Conservation (phyloP, 2,329 filamentous ascomycete species). For the Niveomyces coronatus region DNA sequence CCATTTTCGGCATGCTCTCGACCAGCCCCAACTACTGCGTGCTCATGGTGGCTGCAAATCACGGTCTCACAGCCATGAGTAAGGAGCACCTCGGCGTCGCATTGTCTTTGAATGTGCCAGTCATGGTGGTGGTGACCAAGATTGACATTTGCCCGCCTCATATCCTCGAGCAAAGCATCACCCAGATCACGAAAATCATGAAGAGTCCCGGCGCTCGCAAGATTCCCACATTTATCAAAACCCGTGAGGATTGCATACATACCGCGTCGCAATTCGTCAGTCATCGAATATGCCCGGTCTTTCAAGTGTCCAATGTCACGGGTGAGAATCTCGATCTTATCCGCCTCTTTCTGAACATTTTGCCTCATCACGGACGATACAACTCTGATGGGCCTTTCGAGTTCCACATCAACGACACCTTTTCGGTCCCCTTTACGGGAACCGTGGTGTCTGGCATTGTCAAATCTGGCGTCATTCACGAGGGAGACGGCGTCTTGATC, state of each 20-base stretch:
- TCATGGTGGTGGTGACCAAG: constrained; percentile 97
- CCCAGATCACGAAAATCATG: constrained; percentile 82
- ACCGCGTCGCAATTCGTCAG: constrained; percentile 94
- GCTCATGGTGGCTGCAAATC: constrained; percentile 97
- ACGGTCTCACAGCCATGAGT: constrained; percentile 94
- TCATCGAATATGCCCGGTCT: constrained; percentile 90
- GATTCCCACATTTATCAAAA: constrained; percentile 92
- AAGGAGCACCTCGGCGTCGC: constrained; percentile 96
- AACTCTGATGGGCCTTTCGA: constrained; percentile 82
- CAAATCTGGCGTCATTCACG: constrained; percentile 76
- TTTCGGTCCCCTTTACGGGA: constrained; percentile 93
- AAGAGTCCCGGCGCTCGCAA: constrained; percentile 90
- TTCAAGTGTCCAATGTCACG: constrained; percentile 96
- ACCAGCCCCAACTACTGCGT: constrained; percentile 96
- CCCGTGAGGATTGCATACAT: constrained; percentile 82
- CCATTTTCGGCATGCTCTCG: constrained; percentile 87
- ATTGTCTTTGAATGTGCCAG: constrained; percentile 85
- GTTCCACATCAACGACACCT: constrained; percentile 94
- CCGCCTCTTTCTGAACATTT: constrained; percentile 84
- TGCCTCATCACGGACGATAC: constrained; percentile 90
- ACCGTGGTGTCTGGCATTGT: constrained; percentile 94
- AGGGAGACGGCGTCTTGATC: constrained; percentile 80
- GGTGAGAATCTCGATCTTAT: constrained; percentile 85
- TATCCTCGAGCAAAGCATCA: constrained; percentile 87
- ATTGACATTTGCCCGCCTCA: constrained; percentile 97